Evolutionary conservation across 2,329 filamentous ascomycete genomes (phyloP), one percentile per base, ranked within the genome.

Genomic region (Fusarium penzigii): DNA sequence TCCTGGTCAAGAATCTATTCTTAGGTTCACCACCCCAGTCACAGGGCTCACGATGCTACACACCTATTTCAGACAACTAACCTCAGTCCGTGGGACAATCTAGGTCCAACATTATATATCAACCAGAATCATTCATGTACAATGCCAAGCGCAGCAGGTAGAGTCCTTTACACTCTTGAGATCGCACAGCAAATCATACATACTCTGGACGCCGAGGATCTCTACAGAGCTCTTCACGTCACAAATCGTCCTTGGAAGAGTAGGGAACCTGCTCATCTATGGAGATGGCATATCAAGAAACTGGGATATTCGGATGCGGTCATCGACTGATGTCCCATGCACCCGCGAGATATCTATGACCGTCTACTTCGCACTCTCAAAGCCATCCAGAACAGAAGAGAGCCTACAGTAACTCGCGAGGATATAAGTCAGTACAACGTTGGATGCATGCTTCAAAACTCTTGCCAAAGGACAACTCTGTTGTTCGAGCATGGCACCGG

Each of bases 181-280:
- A 42, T 58, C 8, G 55, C 55, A 34, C 47, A 57, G 16, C 29
- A 46, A 17, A 57, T 57, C 12, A 42, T 58, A 9, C 47, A 57
- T 29, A 17, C 48, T 12, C 8, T 57, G 36, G 39, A 56, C 39
- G 29, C 20, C 40, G 45, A 44, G 3, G 14, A 55, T 14, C 44
- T 55, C 11, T 55, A 46, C 12, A 25, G 17, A 47, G 43, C 48
- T 25, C 41, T 49, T 13, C 8, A 25, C 1, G 40, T 56, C 13
- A 56, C 56, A 2, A 58, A 29, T 11, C 17, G 3, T 2, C 25
- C 56, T 17, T 48, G 56, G 52, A 20, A 48, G 17, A 56, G 49
- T 20, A 43, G 25, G 6, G 20, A 49, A 17, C 43, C 56, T 13
- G 36, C 36, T 7, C 13, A 7, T 10, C 14, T 48, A 11, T 58